Evolutionary conservation across 192 early-diverging fungal genomes (phyloP).

Genomic region (Coemansia sp.): DNA sequence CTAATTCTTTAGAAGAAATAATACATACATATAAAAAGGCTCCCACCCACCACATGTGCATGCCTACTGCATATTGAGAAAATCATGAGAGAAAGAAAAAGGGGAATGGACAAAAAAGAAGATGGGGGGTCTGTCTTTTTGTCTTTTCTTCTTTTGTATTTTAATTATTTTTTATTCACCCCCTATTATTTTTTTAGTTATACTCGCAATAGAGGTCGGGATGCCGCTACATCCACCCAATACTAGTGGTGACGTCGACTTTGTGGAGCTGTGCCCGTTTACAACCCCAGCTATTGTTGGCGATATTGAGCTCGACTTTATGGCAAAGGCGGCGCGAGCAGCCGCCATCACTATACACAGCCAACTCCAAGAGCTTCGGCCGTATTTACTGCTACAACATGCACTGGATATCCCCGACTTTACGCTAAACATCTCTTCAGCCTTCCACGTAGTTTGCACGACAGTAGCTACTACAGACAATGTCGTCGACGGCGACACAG

Average conservation of each 20-base stretch:
- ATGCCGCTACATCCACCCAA: not conserved
- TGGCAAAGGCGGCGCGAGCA: constrained; percentile 6
- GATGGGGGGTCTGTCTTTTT: not conserved
- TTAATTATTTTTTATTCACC: not conserved
- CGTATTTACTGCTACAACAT: not conserved
- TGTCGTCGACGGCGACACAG: not conserved
- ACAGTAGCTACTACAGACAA: not conserved
- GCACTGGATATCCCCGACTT: constrained; percentile 12
- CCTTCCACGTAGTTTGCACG: not conserved
- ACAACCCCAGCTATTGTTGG: not conserved
- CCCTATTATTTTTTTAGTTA: not conserved
- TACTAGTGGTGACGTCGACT: not conserved
- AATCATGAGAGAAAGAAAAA: not conserved
- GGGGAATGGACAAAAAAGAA: not conserved
- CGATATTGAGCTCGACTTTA: constrained; percentile 1
- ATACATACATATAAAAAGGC: not conserved
- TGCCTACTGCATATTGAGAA: too few relatives aligned
- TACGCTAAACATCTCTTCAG: constrained; percentile 1
- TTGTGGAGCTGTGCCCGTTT: not conserved
- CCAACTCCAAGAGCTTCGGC: constrained; percentile 4
- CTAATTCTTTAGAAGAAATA: not conserved
- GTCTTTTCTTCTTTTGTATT: not conserved
- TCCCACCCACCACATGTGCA: too few relatives aligned
- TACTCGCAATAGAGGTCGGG: not conserved
- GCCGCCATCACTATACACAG: not conserved